Conservation (phyloP, 345 rosid species). For the Eucalyptus marginata region DNA sequence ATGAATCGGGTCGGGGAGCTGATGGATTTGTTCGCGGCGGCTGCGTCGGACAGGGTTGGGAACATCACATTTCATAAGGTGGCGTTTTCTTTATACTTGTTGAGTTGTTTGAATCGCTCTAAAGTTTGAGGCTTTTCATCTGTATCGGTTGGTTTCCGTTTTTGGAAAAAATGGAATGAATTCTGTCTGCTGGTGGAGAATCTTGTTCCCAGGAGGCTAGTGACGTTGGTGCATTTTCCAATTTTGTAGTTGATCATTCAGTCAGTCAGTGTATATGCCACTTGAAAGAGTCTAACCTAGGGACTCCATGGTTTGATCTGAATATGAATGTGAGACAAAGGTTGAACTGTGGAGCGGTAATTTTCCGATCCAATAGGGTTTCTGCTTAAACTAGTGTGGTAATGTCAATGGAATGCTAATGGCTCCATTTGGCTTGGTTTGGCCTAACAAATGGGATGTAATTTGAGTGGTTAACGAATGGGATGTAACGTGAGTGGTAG, state of each 20-base stretch:
- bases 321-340: background rate
- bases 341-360: background rate
- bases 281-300: background rate
- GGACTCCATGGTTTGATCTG: background rate
- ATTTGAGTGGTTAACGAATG: background rate
- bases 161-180: background rate
- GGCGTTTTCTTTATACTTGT: background rate
- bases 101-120: background rate
- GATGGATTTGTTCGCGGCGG: constrained; percentile 85
- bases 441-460: background rate
- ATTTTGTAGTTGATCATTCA: background rate
- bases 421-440: background rate
- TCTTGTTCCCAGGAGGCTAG: background rate
- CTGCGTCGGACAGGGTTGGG: constrained; percentile 68
- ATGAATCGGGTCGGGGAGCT: constrained; percentile 60
- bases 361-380: background rate
- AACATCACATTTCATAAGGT: constrained; percentile 92
- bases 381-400: background rate
- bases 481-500: background rate
- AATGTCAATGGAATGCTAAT: background rate
- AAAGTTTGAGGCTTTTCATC: background rate
- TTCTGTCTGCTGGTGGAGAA: background rate
- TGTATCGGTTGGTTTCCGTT: background rate
- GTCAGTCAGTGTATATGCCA: background rate
- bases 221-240: background rate